phyloP scores from a whole-genome alignment of 1,284 basidiomycete species.

The Ganoderma lingzhi region DNA sequence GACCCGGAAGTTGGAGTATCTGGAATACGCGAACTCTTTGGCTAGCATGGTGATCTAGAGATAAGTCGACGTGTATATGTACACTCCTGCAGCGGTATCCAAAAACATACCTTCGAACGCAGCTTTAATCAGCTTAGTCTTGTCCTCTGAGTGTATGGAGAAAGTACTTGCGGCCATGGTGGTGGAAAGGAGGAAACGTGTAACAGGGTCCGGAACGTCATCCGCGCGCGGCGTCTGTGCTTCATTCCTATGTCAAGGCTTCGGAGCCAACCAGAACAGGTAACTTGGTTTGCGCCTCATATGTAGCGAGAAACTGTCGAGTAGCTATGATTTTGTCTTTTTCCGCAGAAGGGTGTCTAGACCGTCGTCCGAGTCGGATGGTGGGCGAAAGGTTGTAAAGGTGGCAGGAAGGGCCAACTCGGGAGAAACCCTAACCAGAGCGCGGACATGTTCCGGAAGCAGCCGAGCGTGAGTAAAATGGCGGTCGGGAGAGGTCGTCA shows the following conservation, averaged over 20 bases:
- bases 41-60: conserved; percentile 45
- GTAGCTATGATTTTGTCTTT: not conserved
- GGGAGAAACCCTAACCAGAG: conserved; percentile 11
- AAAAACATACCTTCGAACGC: conserved; percentile 42
- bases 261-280: not conserved
- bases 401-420: not conserved
- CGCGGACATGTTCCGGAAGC: conserved; percentile 17
- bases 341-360: not conserved
- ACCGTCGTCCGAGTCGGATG: not conserved
- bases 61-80: not conserved
- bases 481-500: conserved; percentile 31
- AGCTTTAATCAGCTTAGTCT: conserved; percentile 42
- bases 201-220: not conserved
- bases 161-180: conserved; percentile 38
- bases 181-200: not conserved
- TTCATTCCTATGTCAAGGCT: not conserved
- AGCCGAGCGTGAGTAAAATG: conserved; percentile 34
- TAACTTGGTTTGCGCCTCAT: not conserved
- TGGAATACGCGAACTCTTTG: conserved; percentile 67
- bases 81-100: not conserved
- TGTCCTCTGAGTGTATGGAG: conserved; percentile 36
- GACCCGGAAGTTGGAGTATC: conserved; percentile 90
- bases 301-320: not conserved
- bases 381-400: not conserved
- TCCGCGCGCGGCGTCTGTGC: conserved; percentile 3